Evolutionary conservation across 345 rosid species (phyloP), one percentile per base, ranked within the genome.

Genomic region (Populus pruinosa): DNA sequence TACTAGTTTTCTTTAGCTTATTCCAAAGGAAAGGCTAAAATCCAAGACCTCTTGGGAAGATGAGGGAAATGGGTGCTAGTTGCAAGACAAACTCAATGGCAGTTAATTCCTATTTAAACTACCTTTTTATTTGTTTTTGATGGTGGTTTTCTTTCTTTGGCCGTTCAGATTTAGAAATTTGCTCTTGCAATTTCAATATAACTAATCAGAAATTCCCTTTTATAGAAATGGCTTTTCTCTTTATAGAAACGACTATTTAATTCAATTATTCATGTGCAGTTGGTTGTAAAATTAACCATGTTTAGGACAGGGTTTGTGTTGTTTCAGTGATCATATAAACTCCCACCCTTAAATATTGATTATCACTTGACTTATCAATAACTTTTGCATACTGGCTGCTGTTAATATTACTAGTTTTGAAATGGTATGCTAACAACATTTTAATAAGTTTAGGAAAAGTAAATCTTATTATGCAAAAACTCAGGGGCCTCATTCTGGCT

Each of bases 401-500:
- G 29, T 59, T 59, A 23, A 59, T 59, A 25, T 59, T 59, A 59
- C 64, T 59, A 59, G 64, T 59, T 59, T 23, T 59, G 64, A 25
- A 59, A 59, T 59, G 13, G 14, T 23, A 59, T 59, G 29, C 9
- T 59, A 59, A 10, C 23, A 27, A n/a, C 6, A 59, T 59, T 53
- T 10, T 59, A 59, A 23, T n/a, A 31, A 6, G 11, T 20, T 16
- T 41, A 38, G 44, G n/a, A 62, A 35, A n/a, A 73, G 38, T 36
- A 33, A 44, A 29, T 31, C 36, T 62, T 62, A 6, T 53, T 74
- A 61, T 36, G 35, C 23, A 33, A 68, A 73, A 64, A 76, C 36
- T 49, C 84, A 93, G 98, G 98, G 99, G 23, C 98, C 94, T 82
- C 99, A 92, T 79, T 92, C 99, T 81, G 96, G 91, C 82, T 94